Base-by-base conservation (phyloP, 441 rosid genomes). In the Jatropha multifida region DNA sequence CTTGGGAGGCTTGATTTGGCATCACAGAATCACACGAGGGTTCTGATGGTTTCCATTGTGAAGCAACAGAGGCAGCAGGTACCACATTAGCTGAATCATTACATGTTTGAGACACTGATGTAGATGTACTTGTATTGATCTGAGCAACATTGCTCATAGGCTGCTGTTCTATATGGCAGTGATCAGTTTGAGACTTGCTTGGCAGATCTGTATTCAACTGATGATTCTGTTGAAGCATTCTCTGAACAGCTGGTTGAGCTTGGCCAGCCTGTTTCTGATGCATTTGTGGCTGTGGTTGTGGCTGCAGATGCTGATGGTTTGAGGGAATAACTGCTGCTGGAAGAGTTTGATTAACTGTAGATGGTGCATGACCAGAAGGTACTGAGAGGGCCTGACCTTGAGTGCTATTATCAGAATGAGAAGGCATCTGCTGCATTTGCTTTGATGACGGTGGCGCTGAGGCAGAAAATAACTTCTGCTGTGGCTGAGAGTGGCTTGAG, bases 211-310 rank as follows among this genome's bases (percentile, higher is more conserved):
- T 52, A 83, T 78, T 89, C 81, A 81, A 77, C 54, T 79, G 89
- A 70, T 78, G 86, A 81, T 86, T 90, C 76, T 85, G 96, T 69
- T 85, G 90, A 82, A 82, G 83, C 84, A 83, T 77, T 89, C 96
- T 89, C 82, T 86, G 93, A 73, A 78, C 81, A 58, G 84, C 59
- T 65, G 84, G 67, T 62, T 87, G 97, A 79, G 82, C 78, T 76
- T 88, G 94, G 82, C 78, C 85, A 63, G 83, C 80, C 85, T 88
- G 94, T 85, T 90, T 93, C 84, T 85, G 98, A 65, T 84, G 90
- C 73, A 83, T 74, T 80, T 79, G 90, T 42, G 82, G 70, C 41
- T 83, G 87, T 49, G 81, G 72, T 80, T 79, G 90, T 42, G 71
- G 75, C 54, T 84, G 93, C 81, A 86, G 73, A 83, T 88, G 92